A percentile compares a stretch with the other conserved stretches of the same genome.
Conservation (phyloP, 2,329 filamentous ascomycete species). For the Calonectria hongkongensis region DNA sequence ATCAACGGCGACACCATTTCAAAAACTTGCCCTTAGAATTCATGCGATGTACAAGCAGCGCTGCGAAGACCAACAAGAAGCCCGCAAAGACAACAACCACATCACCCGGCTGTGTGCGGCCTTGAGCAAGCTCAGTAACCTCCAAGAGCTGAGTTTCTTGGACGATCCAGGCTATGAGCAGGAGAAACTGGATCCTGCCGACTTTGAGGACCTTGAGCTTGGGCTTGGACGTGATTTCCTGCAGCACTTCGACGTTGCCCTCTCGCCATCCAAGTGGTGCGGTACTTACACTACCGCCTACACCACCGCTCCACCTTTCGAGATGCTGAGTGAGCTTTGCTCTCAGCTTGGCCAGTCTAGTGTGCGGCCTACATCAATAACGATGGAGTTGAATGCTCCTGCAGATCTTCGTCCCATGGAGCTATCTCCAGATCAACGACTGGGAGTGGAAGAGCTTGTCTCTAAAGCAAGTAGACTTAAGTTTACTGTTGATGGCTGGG, state of each 20-base stretch:
- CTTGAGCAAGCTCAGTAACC: neutral
- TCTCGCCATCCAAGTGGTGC: slow-evolving; percentile 15
- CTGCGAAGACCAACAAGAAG: neutral
- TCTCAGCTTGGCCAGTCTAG: neutral
- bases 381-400: neutral
- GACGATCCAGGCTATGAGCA: neutral
- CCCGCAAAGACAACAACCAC: slow-evolving; percentile 2
- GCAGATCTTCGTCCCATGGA: neutral
- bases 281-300: slow-evolving; percentile 16
- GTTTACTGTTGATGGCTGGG: neutral
- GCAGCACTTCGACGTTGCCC: neutral
- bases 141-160: neutral
- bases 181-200: neutral
- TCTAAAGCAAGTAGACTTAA: neutral
- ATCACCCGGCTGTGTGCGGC: neutral
- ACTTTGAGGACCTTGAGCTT: neutral
- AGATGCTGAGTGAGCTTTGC: slow-evolving; percentile 1
- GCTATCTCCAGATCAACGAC: neutral
- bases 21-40: neutral
- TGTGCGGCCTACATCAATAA: neutral
- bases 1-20: neutral
- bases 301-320: neutral
- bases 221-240: neutral
- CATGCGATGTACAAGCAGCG: slow-evolving; percentile 6
- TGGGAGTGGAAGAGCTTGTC: neutral